Base-by-base conservation (phyloP, 2,329 filamentous ascomycete genomes). In the Massarina eburnea region DNA sequence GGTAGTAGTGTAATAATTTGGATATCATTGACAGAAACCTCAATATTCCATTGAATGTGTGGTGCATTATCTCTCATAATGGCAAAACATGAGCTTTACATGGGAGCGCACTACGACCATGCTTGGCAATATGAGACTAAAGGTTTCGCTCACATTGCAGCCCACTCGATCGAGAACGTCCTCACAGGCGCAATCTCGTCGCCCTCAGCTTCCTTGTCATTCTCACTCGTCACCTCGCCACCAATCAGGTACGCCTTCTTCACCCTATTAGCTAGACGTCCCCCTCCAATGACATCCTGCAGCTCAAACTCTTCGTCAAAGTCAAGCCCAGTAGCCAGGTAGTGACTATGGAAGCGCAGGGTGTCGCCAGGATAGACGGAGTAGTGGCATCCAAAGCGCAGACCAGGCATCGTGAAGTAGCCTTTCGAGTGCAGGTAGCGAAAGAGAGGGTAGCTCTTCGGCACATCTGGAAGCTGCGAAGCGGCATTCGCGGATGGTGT, bases 291-390 rank as follows among this genome's bases (percentile, higher is more conserved):
- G 12, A 99, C 75, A 55, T 96, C 88, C 56, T 96, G 79, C 61
- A 97, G 76, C 29, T 88, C 81, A 45, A 99, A 86, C 57, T 91
- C 83, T 60, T 96, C 83, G 49, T 96, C 84, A 90, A 91, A 97
- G n/a, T 78, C 83, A 58, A 88, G 83, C 24, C 88, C 84, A n/a
- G 86, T 87, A 7, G 86, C 89, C 59, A 96, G 80, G 68, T 96
- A 97, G 69, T 99, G 94, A 36, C 90, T 94, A 71, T 99, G 94
- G 68, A 95, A 99, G 9, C 94, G 85, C 41, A 99, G 77, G 1
- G 94, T 91, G 67, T 99, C 94, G 36, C 94, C 94, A 0, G 94
- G 94, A 61, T 99, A 99, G 4, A 95, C 89, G 57, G 91, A 90
- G 71, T 95, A 96, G 62, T 94, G 84, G 59, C 91, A 95, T 20